Evolutionary conservation across 2,329 filamentous ascomycete genomes (phyloP), one percentile per base, ranked within the genome.

Genomic region (Cephalotrichum gorgonifer): DNA sequence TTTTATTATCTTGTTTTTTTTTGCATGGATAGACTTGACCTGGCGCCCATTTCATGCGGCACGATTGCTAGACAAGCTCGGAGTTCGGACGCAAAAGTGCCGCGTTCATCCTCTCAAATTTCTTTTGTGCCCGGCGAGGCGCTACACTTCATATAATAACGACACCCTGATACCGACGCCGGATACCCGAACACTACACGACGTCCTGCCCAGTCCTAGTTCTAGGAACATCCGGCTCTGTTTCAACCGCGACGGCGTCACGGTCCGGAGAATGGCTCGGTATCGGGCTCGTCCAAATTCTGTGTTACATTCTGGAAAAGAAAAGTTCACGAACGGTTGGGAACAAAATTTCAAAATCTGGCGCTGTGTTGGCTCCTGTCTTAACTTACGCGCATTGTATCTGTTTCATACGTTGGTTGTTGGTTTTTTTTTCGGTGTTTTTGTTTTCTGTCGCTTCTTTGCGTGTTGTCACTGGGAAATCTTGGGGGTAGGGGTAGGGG

Each of bases 381-480:
- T 39, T 39, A 6, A 11, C 17, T 9, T 39, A 20, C 17, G n/a
- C 4, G 35, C 35, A 39, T 39, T 22, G 22, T 39, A 39, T 39
- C 35, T n/a, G 15, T n/a, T 39, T 39, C 17, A 20, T 47, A 44
- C 43, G 45, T 45, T 27, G 42, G 42, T 28, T 51, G 41, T 30
- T 27, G 27, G 46, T 45, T 31, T 47, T 44, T 23, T 45, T 48
- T 39, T 31, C 39, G 35, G 27, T 52, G 43, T 47, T 52, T 50
- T 31, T 43, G 39, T 23, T 43, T 31, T 17, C 23, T 23, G 41
- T 23, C 7, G 30, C 41, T 46, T 35, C 28, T 26, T 15, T 22
- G 20, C 39, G n/a, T 50, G 43, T 38, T 27, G 35, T 48, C 35
- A 31, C 30, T 31, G 30, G 35, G 35, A 20, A 38, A 39, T 31